Percentiles rank a stretch among this genome's conserved stretches.
Evolutionary conservation across 495 filamentous ascomycete species (phyloP).

Genomic region (Lepidopterella palustris): DNA sequence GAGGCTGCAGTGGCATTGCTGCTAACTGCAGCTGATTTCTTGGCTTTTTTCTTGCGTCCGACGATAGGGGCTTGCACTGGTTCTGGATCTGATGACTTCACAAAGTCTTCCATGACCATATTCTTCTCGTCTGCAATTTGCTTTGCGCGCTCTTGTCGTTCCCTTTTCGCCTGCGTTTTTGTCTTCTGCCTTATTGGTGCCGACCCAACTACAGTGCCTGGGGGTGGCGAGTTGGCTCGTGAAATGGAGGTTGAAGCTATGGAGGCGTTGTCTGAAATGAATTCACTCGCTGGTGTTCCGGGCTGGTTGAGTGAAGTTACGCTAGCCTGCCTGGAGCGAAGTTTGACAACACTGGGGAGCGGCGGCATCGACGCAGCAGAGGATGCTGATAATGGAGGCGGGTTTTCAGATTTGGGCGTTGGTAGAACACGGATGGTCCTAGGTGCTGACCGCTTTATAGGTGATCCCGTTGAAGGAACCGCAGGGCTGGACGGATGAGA

Average conservation of each 20-base stretch:
- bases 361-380: conserved; percentile 30
- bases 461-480: conserved; percentile 45
- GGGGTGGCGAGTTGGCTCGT: conserved; percentile 74
- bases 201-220: conserved; percentile 57
- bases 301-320: conserved; percentile 57
- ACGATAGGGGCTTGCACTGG: conserved; percentile 73
- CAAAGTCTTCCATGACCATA: conserved; percentile 49
- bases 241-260: conserved; percentile 74
- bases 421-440: conserved; percentile 62
- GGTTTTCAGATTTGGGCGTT: conserved; percentile 62
- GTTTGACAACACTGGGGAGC: conserved; percentile 34
- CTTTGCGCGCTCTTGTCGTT: conserved; percentile 59
- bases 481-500: conserved; percentile 47
- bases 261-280: conserved; percentile 69
- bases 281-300: conserved; percentile 71
- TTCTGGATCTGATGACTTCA: conserved; percentile 50
- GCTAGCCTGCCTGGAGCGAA: conserved; percentile 53
- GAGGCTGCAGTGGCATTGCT: conserved; percentile 35
- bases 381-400: conserved; percentile 39
- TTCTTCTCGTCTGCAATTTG: conserved; percentile 57
- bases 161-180: conserved; percentile 87
- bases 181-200: conserved; percentile 73
- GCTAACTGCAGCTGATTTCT: conserved; percentile 58
- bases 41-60: conserved; percentile 85
- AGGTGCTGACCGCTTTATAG: conserved; percentile 38